Base-by-base conservation (phyloP, 2,329 filamentous ascomycete species). In the Pseudogymnoascus sp. region DNA sequence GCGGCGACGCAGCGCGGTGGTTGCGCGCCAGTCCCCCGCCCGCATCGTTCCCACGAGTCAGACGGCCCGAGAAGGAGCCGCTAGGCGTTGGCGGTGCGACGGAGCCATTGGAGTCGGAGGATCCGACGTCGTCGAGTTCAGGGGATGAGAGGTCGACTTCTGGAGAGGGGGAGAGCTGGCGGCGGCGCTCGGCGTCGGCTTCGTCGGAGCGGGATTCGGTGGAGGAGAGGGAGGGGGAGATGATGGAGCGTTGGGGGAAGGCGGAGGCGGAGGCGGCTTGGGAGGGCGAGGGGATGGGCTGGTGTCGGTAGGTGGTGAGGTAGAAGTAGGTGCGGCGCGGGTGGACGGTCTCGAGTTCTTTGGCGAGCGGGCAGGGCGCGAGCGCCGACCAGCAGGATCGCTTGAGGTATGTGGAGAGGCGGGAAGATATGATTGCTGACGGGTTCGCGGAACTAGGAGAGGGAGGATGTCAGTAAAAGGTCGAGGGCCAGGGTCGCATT, bases 271-370 rank as follows among this genome's bases (percentile, higher is more conserved):
- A 71, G 76, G 72, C 74, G 68, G 82, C 78, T 61, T 79, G 77
- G 59, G 84, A 76, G 43, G 78, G 81, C 66, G 89, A 83, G 2
- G 91, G 90, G 18, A 97, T 84, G 37, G 90, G 85, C 71, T 93
- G 90, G 71, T 88, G 90, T 53, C 89, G 86, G 70, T 82, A 88
- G n/a, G 89, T 96, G 38, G 91, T 96, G 63, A 99, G 83, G 76
- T 92, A 97, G 77, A 95, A 97, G 79, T 96, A 97, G 53, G 95
- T 92, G 74, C 94, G 90, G 71, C 93, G 89, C 18, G 94, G 94
- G 72, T 97, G 93, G 41, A 93, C 88, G 39, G 89, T 87, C 72
- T 97, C 91, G 60, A 97, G 84, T 75, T 96, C 91, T 77, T 97
- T 97, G 59, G 90, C 90, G 61, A 97, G 77, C 3, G 94, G 93